Conservation (phyloP, 2,329 filamentous ascomycete species). For the Penicillium sp. region DNA sequence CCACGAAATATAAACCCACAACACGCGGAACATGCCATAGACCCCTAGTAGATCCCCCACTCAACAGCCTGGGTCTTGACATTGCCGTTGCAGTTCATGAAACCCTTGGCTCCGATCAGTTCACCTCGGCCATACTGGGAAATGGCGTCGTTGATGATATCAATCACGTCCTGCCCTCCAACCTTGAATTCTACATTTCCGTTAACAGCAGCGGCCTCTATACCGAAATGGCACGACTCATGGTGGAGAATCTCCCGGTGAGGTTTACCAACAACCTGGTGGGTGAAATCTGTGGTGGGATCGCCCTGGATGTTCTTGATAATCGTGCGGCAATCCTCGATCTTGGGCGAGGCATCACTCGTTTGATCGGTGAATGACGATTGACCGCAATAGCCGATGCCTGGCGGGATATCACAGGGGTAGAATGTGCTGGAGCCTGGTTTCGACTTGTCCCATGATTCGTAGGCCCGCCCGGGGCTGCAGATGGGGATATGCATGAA, state of each 20-base stretch:
- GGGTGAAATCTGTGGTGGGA: conserved; percentile 7
- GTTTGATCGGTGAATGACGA: conserved; percentile 25
- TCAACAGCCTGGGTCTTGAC: conserved; percentile 18
- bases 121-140: conserved; percentile 10
- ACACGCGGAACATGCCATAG: too few species aligned
- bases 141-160: conserved; percentile 19
- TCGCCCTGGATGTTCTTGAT: conserved; percentile 25
- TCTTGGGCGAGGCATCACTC: conserved; percentile 29
- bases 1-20: too few species aligned
- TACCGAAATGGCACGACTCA: conserved; percentile 17
- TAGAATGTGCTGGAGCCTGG: conserved; percentile 24
- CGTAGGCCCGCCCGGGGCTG: conserved; percentile 37
- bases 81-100: conserved; percentile 26
- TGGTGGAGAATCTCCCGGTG: conserved; percentile 11
- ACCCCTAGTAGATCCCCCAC: conserved; percentile 24
- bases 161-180: conserved; percentile 21
- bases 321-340: conserved; percentile 22
- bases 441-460: conserved; percentile 36
- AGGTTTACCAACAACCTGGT: conserved; percentile 12
- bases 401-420: conserved; percentile 19
- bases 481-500: conserved; percentile 48
- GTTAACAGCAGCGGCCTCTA: conserved; percentile 14
- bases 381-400: conserved; percentile 8
- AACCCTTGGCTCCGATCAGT: conserved; percentile 22
- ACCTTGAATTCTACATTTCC: conserved; percentile 19